These are phyloP conservation scores for Pythium coloratum DNA, from an alignment of 352 stramenopile genomes.

Conservation along the genomic window DNA sequence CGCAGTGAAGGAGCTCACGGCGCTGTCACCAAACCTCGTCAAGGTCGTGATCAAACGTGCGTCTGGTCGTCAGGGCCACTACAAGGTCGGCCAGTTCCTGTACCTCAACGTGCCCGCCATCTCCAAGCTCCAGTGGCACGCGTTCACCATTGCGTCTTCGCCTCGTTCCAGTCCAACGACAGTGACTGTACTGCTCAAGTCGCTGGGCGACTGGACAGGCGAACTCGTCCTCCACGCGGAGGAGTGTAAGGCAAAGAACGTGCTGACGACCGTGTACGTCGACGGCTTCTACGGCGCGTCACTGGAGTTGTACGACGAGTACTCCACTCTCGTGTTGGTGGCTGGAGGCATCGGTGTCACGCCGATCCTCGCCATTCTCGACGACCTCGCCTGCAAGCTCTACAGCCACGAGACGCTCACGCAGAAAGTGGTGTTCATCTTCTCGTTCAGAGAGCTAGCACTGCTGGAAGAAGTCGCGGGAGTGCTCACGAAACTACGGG, in stretches of 20 bases:
- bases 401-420: not conserved
- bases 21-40: constrained; percentile 28
- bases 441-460: constrained; percentile 43
- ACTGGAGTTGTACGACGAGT: constrained; percentile 38
- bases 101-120: constrained; percentile 49
- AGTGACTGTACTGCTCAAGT: constrained; percentile 45
- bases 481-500: constrained; percentile 28
- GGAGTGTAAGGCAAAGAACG: constrained; percentile 33
- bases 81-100: constrained; percentile 43
- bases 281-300: constrained; percentile 49
- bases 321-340: constrained; percentile 36
- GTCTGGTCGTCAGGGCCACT: constrained; percentile 18
- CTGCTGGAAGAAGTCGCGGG: constrained; percentile 38
- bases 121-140: constrained; percentile 56
- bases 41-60: constrained; percentile 38
- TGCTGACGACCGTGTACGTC: constrained; percentile 35
- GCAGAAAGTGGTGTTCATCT: constrained; percentile 39
- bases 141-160: constrained; percentile 53
- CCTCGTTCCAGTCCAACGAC: constrained; percentile 22
- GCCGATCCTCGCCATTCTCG: constrained; percentile 38
- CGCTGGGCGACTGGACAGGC: constrained; percentile 40
- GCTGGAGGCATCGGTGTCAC: constrained; percentile 49
- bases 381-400: constrained; percentile 39
- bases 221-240: constrained; percentile 33
- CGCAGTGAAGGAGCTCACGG: constrained; percentile 28